Conservation (phyloP, 2,329 filamentous ascomycete species). For the Orbilia oligospora region DNA sequence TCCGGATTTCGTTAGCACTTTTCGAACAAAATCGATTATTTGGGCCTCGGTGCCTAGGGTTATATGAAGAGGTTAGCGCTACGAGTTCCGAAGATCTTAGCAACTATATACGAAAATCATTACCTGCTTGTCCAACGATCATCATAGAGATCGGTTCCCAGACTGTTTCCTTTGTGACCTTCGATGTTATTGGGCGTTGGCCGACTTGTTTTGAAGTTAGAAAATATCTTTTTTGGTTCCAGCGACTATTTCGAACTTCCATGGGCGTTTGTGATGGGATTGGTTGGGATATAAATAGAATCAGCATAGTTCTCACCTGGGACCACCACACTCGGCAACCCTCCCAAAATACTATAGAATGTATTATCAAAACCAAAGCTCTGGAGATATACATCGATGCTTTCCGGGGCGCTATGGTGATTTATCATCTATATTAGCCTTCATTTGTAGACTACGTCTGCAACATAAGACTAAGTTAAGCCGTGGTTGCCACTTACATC, state of each 20-base stretch:
- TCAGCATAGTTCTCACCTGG: constrained; percentile 18
- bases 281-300: background rate
- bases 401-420: constrained; percentile 30
- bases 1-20: constrained; percentile 11
- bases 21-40: constrained; percentile 37
- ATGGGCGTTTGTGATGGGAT: too few species aligned
- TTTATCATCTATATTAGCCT: background rate
- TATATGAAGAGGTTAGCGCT: background rate
- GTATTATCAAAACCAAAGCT: constrained; percentile 57
- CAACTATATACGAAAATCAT: background rate
- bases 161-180: constrained; percentile 32
- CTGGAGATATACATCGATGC: constrained; percentile 38
- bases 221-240: too few species aligned
- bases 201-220: constrained; percentile 14
- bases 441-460: too few species aligned
- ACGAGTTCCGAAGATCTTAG: background rate
- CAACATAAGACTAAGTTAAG: too few species aligned
- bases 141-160: constrained; percentile 53
- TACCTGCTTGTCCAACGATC: constrained; percentile 45
- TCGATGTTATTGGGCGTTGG: constrained; percentile 30
- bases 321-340: constrained; percentile 35
- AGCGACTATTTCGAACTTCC: too few species aligned
- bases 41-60: constrained; percentile 33
- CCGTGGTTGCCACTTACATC: constrained; percentile 15
- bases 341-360: constrained; percentile 52